Evolutionary conservation across 306 rosid genomes (phyloP), one percentile per base, ranked within the genome.

Genomic region (Urtica urens): DNA sequence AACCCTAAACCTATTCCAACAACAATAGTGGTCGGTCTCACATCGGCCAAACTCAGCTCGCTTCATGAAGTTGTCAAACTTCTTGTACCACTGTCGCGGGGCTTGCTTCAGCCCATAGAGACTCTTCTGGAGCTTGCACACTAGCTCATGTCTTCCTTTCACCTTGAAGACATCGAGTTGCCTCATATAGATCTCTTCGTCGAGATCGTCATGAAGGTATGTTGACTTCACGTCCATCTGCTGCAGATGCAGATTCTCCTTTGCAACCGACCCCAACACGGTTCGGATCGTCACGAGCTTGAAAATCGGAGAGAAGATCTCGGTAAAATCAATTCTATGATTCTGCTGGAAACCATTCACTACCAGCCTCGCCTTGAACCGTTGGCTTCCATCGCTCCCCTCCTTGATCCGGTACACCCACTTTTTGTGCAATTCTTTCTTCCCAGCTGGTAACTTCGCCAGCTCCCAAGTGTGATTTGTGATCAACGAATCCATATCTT

Each of bases 11-110:
- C n/a, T n/a, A n/a, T n/a, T n/a, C n/a, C n/a, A n/a, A n/a, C n/a
- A 46, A 18, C 51, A 46, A 46, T 33, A 46, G 26, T 46, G 51
- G 26, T 46, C 51, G 23, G 51, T 17, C 13, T 1, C 6, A 23
- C 16, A 46, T 21, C 29, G 13, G 4, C 1, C 16, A 18, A 38
- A 38, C 13, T 1, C n/a, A 1, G 17, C 16, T n/a, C 43, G 13
- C 1, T 18, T 13, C 43, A 38, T 38, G 0, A 38, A n/a, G n/a
- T n/a, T n/a, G n/a, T n/a, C n/a, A n/a, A n/a, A n/a, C n/a, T n/a
- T n/a, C n/a, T n/a, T n/a, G n/a, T n/a, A n/a, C n/a, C n/a, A n/a
- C n/a, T n/a, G n/a, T n/a, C n/a, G n/a, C n/a, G n/a, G n/a, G n/a
- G n/a, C n/a, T n/a, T n/a, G n/a, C n/a, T n/a, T n/a, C n/a, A n/a